Evolutionary conservation across 805 yeast genomes (phyloP).

Genomic region (Ogataea pilisensis): DNA sequence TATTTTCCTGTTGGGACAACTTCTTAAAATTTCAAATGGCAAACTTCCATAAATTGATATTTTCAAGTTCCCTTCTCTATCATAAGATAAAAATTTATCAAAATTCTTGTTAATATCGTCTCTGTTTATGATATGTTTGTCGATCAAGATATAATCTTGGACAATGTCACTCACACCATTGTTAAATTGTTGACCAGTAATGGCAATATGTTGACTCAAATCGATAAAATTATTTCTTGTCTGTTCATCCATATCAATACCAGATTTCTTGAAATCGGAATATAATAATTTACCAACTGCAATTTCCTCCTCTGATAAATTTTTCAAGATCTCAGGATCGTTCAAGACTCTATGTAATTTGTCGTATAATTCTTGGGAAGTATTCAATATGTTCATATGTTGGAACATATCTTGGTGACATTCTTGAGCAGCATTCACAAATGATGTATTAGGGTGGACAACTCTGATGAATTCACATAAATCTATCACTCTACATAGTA

Average conservation of each 20-base stretch:
- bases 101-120: conserved; percentile 24
- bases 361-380: conserved; percentile 67
- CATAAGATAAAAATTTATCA: conserved; percentile 21
- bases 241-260: conserved; percentile 69
- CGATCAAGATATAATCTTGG: conserved; percentile 26
- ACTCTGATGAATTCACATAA: conserved; percentile 89
- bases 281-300: conserved; percentile 77
- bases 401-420: conserved; percentile 88
- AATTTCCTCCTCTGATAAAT: conserved; percentile 67
- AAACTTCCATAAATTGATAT: conserved; percentile 60
- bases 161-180: conserved; percentile 38
- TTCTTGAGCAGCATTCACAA: conserved; percentile 76
- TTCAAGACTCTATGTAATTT: conserved; percentile 55
- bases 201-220: conserved; percentile 74
- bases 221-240: conserved; percentile 68
- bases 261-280: conserved; percentile 86
- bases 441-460: conserved; percentile 71
- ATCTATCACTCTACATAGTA: conserved; percentile 88
- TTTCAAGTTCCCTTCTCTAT: conserved; percentile 37
- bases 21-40: conserved; percentile 61
- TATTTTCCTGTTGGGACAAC: conserved; percentile 50
- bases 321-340: conserved; percentile 30
- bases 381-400: conserved; percentile 88
- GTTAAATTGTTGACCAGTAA: conserved; percentile 74
- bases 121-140: conserved; percentile 25